Base-by-base conservation (phyloP, 1,284 basidiomycete species). In the Sanghuangporus sanghuang region DNA sequence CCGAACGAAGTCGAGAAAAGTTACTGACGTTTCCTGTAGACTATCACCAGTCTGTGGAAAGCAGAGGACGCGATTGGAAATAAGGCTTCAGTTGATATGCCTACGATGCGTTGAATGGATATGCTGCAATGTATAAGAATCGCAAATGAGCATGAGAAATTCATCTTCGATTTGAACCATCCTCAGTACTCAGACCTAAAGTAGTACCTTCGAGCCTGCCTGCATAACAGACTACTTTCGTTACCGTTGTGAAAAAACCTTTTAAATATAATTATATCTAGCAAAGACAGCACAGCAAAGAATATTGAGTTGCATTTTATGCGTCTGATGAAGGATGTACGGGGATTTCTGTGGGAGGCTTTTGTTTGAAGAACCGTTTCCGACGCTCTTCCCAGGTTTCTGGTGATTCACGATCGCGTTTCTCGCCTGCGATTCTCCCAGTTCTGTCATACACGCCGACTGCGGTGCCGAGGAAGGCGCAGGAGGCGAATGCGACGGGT, bases 401-500 rank as follows among this genome's bases (percentile, higher is more conserved):
- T 56, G 75, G 71, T 64, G 75, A 50, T 54, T 68, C 68, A 11
- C 35, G 61, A 38, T 70, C 68, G 63, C 74, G 70, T 62, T 72
- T 66, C 60, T 77, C 75, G 44, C 84, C 84, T 18, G 77, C 74
- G 62, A 91, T 74, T 67, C 82, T 80, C 64, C 94, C 93, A 58
- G 90, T 85, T 68, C 90, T 93, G 70, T 95, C 89, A 73, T 92
- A 94, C 48, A 87, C 85, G 50, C 93, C 95, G 72, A 96, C 85
- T 12, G 89, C 81, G 6, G 88, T 86, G 62, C 90, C 95, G 63
- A 96, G 79, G 61, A 91, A 81, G 6, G 84, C 88, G 73, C 94
- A 96, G 42, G 89, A 87, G 53, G 87, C 93, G 46, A 94, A 71
- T 57, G 93, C 95, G 71, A 90, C 79, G 12, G 95, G 95, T 67